Conservation (phyloP, 176 grass and related monocot genomes). For the Eragrostis curvula region DNA sequence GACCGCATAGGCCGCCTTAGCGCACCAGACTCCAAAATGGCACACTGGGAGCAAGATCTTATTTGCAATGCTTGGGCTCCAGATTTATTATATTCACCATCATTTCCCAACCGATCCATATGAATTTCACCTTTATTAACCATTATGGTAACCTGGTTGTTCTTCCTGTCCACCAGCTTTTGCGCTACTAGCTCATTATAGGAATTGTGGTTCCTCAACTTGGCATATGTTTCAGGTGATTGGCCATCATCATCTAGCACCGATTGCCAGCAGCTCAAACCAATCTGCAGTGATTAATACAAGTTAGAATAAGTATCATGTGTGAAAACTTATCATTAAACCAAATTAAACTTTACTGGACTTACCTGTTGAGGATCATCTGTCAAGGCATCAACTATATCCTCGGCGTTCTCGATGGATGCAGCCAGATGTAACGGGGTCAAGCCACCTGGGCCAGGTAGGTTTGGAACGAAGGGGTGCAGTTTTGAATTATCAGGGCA, state of each 20-base stretch:
- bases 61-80: constrained; percentile 46
- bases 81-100: constrained; percentile 40
- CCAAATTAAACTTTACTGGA: background rate
- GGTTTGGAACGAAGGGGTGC: constrained; percentile 71
- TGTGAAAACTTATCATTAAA: constrained; percentile 14
- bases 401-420: constrained; percentile 61
- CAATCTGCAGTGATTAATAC: constrained; percentile 64
- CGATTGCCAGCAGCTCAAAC: constrained; percentile 82
- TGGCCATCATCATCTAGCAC: constrained; percentile 70
- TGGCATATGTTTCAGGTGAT: constrained; percentile 76
- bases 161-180: constrained; percentile 72
- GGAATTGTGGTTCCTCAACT: constrained; percentile 64
- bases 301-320: constrained; percentile 10
- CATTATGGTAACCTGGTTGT: constrained; percentile 69
- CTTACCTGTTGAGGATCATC: constrained; percentile 88
- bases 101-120: constrained; percentile 47
- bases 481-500: constrained; percentile 57
- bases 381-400: constrained; percentile 91
- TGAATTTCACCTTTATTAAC: constrained; percentile 56
- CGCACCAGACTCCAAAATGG: constrained; percentile 56
- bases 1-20: constrained; percentile 50
- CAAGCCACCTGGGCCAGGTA: constrained; percentile 78
- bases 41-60: constrained; percentile 71
- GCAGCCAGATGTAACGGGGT: constrained; percentile 92
- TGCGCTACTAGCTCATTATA: constrained; percentile 79